These are phyloP conservation scores for Aspergillus sergii DNA, from an alignment of 2,329 filamentous ascomycete genomes.

Conservation along the genomic window DNA sequence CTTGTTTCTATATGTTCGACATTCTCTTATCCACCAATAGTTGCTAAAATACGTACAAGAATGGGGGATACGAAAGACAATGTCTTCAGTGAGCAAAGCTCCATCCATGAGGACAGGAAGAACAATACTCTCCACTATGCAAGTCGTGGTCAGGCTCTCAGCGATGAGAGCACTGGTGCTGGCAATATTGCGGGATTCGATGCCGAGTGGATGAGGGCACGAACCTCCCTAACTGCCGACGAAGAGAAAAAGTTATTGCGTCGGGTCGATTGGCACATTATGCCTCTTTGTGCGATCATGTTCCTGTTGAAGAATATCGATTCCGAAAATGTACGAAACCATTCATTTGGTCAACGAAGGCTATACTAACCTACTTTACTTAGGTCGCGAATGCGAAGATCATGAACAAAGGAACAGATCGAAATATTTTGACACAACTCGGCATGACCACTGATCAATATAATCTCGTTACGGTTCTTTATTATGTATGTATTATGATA, in stretches of 20 bases:
- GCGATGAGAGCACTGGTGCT: conserved; percentile 12
- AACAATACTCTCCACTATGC: conserved; percentile 22
- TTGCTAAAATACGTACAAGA: not conserved
- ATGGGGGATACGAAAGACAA: not conserved
- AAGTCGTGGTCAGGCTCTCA: conserved; percentile 20
- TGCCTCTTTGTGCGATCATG: conserved; percentile 43
- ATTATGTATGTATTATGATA: conserved; percentile 31
- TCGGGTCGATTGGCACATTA: conserved; percentile 47
- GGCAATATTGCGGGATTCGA: conserved; percentile 32
- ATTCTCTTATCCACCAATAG: not conserved
- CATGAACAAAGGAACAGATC: conserved; percentile 38
- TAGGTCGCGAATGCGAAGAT: conserved; percentile 38
- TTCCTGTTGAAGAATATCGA: conserved; percentile 37
- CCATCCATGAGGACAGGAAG: not conserved
- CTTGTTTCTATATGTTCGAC: not conserved
- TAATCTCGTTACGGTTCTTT: conserved; percentile 38
- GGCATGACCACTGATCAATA: conserved; percentile 34
- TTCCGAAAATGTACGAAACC: conserved; percentile 29
- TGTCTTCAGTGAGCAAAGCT: not conserved
- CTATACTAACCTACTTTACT: conserved; percentile 6
- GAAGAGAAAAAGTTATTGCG: conserved; percentile 51
- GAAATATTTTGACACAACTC: conserved; percentile 31
- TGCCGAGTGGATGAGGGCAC: conserved; percentile 33
- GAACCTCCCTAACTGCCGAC: conserved; percentile 38
- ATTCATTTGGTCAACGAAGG: not conserved